Evolutionary conservation across 164 flowering plant species (phyloP).

Genomic region (Dillenia suffruticosa): DNA sequence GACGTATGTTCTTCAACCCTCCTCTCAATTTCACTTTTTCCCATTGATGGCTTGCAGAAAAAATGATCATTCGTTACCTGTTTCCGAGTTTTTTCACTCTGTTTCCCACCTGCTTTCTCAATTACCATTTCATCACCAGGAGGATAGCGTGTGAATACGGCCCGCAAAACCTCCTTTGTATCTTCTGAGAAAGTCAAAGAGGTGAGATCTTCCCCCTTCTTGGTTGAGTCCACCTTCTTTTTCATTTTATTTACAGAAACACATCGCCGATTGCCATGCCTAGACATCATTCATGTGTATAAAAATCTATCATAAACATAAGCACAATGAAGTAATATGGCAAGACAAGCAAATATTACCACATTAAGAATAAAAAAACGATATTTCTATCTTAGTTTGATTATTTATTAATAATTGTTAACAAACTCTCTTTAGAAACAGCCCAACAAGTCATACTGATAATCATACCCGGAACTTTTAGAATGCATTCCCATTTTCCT

Average conservation of each 20-base stretch:
- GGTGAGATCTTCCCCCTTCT: slow-evolving; percentile 24
- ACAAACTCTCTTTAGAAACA: slow-evolving; percentile 2
- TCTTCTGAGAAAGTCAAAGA: slow-evolving; percentile 59
- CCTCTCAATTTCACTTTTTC: slow-evolving; percentile 44
- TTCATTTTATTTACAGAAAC: slow-evolving; percentile 57
- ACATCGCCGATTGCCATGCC: slow-evolving; percentile 53
- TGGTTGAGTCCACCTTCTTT: slow-evolving; percentile 14
- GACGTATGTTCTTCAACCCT: slow-evolving; percentile 47
- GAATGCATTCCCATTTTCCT: slow-evolving; percentile 82
- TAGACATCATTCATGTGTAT: slow-evolving; percentile 17
- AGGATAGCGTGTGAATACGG: slow-evolving; percentile 65
- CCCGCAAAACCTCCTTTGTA: slow-evolving; percentile 44
- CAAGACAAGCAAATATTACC: background rate
- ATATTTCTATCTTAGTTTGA: background rate
- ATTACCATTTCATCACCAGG: slow-evolving; percentile 50
- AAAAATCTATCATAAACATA: background rate
- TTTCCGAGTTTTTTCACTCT: slow-evolving; percentile 12
- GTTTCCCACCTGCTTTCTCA: slow-evolving; percentile 18
- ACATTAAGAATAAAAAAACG: background rate
- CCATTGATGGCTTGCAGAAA: slow-evolving; percentile 49
- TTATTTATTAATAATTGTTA: background rate
- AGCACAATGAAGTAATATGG: background rate
- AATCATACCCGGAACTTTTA: slow-evolving; percentile 83
- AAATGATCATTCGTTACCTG: slow-evolving; percentile 32
- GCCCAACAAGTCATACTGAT: background rate